Conservation (phyloP, 805 yeast species). For the Groenewaldozyma tartarivorans region DNA sequence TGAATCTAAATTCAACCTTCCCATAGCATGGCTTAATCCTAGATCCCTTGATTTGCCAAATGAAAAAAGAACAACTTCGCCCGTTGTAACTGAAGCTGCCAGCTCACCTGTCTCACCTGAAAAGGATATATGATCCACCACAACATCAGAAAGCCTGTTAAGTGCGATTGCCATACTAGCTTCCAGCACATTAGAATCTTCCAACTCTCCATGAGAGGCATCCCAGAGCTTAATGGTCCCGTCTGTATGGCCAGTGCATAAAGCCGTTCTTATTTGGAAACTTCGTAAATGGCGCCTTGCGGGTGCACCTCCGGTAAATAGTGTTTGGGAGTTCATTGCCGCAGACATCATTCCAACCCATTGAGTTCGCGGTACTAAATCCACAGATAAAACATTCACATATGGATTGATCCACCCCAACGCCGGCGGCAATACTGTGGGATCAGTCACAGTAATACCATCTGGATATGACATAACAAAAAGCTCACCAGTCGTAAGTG, state of each 20-base stretch:
- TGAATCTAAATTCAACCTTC: conserved; percentile 1
- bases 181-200: conserved; percentile 49
- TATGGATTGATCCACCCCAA: conserved; percentile 71
- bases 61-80: conserved; percentile 68
- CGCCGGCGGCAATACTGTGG: conserved; percentile 69
- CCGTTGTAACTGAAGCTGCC: conserved; percentile 55
- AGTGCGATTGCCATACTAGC: conserved; percentile 45
- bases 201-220: conserved; percentile 65
- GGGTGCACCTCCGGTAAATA: conserved; percentile 77
- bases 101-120: conserved; percentile 72
- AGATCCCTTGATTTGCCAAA: conserved; percentile 45
- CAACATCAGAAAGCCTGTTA: conserved; percentile 31
- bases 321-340: conserved; percentile 30
- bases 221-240: conserved; percentile 80
- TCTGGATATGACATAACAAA: conserved; percentile 51
- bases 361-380: conserved; percentile 49
- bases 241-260: conserved; percentile 74
- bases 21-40: conserved; percentile 19
- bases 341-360: conserved; percentile 73
- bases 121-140: conserved; percentile 55
- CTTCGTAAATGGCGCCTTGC: conserved; percentile 39
- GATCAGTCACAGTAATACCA: conserved; percentile 42
- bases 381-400: conserved; percentile 45
- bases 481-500: conserved; percentile 55
- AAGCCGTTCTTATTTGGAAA: conserved; percentile 43